Base-by-base conservation (phyloP, 805 yeast genomes). In the Kodamaea fukazawae region DNA sequence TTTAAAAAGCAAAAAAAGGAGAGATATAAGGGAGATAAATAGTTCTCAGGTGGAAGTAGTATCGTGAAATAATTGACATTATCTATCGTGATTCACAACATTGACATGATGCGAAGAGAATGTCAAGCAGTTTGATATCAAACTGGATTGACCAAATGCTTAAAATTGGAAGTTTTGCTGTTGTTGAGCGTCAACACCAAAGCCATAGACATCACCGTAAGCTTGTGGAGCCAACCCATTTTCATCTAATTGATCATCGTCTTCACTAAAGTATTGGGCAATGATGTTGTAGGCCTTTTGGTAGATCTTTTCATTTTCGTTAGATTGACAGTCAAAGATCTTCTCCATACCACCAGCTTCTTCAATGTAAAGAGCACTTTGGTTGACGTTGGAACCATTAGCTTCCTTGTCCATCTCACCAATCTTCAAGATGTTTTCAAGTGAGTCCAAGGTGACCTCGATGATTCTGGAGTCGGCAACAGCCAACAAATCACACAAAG, bases 281-380 rank as follows among this genome's bases (percentile, higher is more conserved):
- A 93, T 89, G 57, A 93, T 87, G 50, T 72, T 72, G 70, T 78
- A 93, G 25, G 98, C 95, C 70, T 89, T 90, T 60, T 85, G 79
- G 67, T 93, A 93, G 57, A 93, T 86, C 59, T 83, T 86, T 60
- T 91, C 95, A 66, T 91, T 93, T 57, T 81, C 86, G 67, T 87
- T 89, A 61, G 76, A 79, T 74, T 93, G 99, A 61, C 96, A 86
- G 46, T 86, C 88, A 65, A 85, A 84, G 54, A 93, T 91, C 71
- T 87, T 90, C 64, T 93, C 98, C 81, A 89, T 84, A 47, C 99
- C 99, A 55, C 97, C 98, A 32, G 97, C 97, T 63, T 91, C 97
- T 70, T 93, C 99, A 58, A 93, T 86, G 68, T 68, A 88, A 47
- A 89, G 76, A 18, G 98, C 96, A 60, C 90, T 84, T 62, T 86